These are phyloP conservation scores for Rubus idaeus DNA, from an alignment of 306 rosid species.

Conservation along the genomic window DNA sequence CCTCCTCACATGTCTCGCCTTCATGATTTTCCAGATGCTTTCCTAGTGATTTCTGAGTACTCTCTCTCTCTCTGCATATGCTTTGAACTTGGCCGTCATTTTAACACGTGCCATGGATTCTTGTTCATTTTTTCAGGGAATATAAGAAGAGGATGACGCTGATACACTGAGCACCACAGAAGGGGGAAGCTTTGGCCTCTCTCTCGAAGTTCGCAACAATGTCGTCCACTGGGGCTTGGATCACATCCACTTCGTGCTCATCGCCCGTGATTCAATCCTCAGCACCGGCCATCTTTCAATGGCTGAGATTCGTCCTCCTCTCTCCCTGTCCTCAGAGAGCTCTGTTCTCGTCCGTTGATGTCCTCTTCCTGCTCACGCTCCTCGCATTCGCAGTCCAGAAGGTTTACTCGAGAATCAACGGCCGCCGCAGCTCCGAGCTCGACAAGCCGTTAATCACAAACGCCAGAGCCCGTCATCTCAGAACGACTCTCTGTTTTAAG, in stretches of 20 bases:
- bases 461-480: slow-evolving; percentile 9
- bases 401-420: slow-evolving; percentile 48
- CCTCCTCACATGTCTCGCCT: background rate
- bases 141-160: background rate
- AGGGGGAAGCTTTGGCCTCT: background rate
- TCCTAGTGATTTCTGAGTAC: background rate
- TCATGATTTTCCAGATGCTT: background rate
- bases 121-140: slow-evolving; percentile 16
- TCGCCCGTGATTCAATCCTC: slow-evolving; percentile 39
- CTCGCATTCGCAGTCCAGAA: slow-evolving; percentile 45
- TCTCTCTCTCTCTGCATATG: background rate
- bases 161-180: background rate
- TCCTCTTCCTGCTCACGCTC: slow-evolving; percentile 50
- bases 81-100: background rate
- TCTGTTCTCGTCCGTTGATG: slow-evolving; percentile 48
- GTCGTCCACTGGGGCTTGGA: slow-evolving; percentile 56
- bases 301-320: slow-evolving; percentile 72
- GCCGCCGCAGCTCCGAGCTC: slow-evolving; percentile 35
- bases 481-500: slow-evolving; percentile 60
- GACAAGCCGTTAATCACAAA: slow-evolving; percentile 49
- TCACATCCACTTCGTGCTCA: slow-evolving; percentile 57
- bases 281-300: slow-evolving; percentile 37
- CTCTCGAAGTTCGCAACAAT: slow-evolving; percentile 26
- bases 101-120: background rate
- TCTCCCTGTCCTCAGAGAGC: slow-evolving; percentile 92